Base-by-base conservation (phyloP, 768 basidiomycete species). In the Suillus decipiens region DNA sequence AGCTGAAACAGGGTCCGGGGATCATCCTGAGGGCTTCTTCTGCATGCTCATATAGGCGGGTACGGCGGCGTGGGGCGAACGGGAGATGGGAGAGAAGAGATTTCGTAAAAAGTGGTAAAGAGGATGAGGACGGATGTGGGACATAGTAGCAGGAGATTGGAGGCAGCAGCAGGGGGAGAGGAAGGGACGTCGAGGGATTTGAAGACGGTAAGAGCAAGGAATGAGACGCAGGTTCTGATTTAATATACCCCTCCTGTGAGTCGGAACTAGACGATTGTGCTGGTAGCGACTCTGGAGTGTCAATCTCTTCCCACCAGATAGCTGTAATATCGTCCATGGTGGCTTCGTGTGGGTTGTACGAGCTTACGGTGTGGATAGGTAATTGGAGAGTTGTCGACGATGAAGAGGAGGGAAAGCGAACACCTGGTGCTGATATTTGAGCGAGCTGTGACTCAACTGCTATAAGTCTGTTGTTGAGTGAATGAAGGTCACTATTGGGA, bases 401-500 rank as follows among this genome's bases (percentile, higher is more conserved):
- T 0, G 64, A 66, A 2, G 65, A 41, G 24, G 70, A 69, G 9
- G 69, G 47, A 9, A 63, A 53, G 55, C 73, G 63, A 63, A 71
- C 58, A 2, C 74, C 74, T 3, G 76, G 71, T 1, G 77, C 71
- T 12, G 76, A 75, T 5, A 87, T 72, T 67, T 84, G 80, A 5
- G 83, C 81, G 19, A 90, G 75, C 50, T 82, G 77, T 2, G 84
- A 76, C 75, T 93, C 92, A 65, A 93, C 82, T 62, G 85, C 82
- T 34, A 89, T 84, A 34, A 93, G 80, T 14, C 92, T 85, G 73
- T 93, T 93, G 70, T 93, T 89, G 45, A 94, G 81, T 1, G 90
- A 90, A 70, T 93, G 92, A 2, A 94, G 79, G 73, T 94, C 92
- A 50, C 89, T 90, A 69, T 4, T 54, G 31, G 41, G 56, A 34